Conservation (phyloP, 805 yeast genomes). For the Starmerella geochares region DNA sequence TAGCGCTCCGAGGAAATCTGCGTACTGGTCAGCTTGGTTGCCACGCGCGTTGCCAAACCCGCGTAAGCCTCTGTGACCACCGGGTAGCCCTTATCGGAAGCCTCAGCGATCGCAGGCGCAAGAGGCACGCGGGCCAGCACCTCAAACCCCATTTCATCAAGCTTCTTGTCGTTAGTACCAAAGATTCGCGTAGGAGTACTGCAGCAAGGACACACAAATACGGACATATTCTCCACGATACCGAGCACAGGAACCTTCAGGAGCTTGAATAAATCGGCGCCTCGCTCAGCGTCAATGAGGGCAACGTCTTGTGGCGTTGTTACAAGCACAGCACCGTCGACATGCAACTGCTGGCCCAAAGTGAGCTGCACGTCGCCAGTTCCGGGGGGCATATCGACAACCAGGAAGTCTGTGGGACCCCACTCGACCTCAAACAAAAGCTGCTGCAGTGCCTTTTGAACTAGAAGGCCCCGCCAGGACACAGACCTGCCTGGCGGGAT, state of each 20-base stretch:
- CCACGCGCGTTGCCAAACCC: slow-evolving; percentile 17
- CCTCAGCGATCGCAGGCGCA: slow-evolving; percentile 46
- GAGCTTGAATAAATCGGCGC: slow-evolving; percentile 65
- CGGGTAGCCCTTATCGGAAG: slow-evolving; percentile 59
- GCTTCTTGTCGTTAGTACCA: slow-evolving; percentile 50
- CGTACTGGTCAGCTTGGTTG: background rate
- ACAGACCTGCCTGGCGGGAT: slow-evolving; percentile 54
- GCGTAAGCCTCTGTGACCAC: slow-evolving; percentile 26
- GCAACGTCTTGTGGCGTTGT: slow-evolving; percentile 85
- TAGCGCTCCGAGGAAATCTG: too few relatives aligned
- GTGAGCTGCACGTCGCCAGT: slow-evolving; percentile 83
- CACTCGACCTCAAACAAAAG: slow-evolving; percentile 74
- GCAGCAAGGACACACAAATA: slow-evolving; percentile 66
- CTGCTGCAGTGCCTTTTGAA: slow-evolving; percentile 78
- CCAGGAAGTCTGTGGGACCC: slow-evolving; percentile 50
- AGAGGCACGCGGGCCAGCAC: slow-evolving; percentile 58
- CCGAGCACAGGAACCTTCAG: slow-evolving; percentile 66
- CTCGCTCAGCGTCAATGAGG: slow-evolving; percentile 65
- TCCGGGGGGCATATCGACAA: slow-evolving; percentile 84
- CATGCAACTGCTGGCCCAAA: slow-evolving; percentile 62
- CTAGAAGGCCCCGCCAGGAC: slow-evolving; percentile 81
- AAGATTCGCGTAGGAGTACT: slow-evolving; percentile 62
- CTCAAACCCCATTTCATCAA: slow-evolving; percentile 37
- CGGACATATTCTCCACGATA: slow-evolving; percentile 74
- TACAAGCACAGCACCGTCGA: slow-evolving; percentile 73